Conservation (phyloP, 2,329 filamentous ascomycete genomes). For the Trichoderma breve region DNA sequence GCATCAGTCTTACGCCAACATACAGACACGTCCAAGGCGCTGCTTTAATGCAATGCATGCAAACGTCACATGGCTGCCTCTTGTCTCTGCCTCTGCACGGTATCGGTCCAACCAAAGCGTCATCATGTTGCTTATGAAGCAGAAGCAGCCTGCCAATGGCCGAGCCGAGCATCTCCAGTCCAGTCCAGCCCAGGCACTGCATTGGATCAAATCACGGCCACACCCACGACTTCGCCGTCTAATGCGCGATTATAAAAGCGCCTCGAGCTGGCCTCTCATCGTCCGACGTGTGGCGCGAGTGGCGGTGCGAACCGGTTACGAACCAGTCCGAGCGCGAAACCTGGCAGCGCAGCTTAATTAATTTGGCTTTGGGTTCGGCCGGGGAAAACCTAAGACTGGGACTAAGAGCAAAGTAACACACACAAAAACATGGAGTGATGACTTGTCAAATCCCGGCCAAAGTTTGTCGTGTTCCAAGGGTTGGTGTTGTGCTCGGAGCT, state of each 20-base stretch:
- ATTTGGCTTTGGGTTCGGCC: neutral
- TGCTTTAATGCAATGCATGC: neutral
- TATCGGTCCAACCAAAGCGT: neutral
- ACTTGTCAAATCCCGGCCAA: slow-evolving; percentile 7
- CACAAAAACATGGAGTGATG: neutral
- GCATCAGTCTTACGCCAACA: neutral
- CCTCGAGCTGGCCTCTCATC: neutral
- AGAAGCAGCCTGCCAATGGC: neutral
- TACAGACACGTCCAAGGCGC: neutral
- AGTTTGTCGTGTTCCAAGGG: neutral
- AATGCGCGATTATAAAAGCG: neutral
- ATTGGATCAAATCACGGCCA: neutral
- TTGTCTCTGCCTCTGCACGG: neutral
- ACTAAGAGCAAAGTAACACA: neutral
- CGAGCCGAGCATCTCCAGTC: neutral
- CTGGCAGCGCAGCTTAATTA: neutral
- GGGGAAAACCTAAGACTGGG: neutral
- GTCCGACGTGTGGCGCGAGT: slow-evolving; percentile 11
- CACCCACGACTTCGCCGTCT: neutral
- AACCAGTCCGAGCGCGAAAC: slow-evolving; percentile 8
- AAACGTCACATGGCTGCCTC: slow-evolving; percentile 5
- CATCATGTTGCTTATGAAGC: neutral
- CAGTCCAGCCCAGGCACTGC: neutral
- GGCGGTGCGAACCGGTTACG: slow-evolving; percentile 14
- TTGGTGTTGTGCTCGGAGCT: slow-evolving; percentile 5